Evolutionary conservation across 371 early-diverging fungal genomes (phyloP), one percentile per base, ranked within the genome.

Genomic region (Apophysomyces variabilis): DNA sequence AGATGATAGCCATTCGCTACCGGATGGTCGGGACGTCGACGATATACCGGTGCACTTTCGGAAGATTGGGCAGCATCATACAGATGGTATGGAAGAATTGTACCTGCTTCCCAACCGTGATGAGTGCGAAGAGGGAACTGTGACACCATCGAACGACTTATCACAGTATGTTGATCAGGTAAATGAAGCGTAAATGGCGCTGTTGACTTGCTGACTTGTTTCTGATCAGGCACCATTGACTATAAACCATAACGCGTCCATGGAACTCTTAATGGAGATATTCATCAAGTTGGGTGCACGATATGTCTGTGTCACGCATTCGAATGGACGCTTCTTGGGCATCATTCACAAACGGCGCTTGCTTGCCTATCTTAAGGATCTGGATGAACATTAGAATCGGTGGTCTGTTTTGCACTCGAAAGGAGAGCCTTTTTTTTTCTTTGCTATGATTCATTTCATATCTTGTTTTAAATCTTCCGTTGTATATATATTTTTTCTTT

Each of bases 221-320:
- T 43, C 57, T 45, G 6, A 12, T 26, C 66, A 87, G 85, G 92
- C 95, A 1, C 97, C 97, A 0, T 62, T 96, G 12, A 83, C 91
- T 1, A 85, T 96, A 8, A 80, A 88, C 16, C 72, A 87, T 4
- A 83, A 87, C 59, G 82, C 94, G 14, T 91, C 94, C 18, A 91
- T 95, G 83, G 96, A 96, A 58, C 65, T 95, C n/a, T 90, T 94
- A 8, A 81, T 91, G 72, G 95, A 95, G 58, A 71, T 97, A 65
- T 95, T 97, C 72, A 84, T 89, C 64, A 93, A 95, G 68, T 74
- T 96, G 16, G 98, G 89, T 7, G 80, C 87, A 65, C 82, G 87
- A 50, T 89, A 89, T 65, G 78, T 89, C 0, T 87, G 87, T 68
- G 84, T 87, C 14, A 79, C 78, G 5, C 73, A 84, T 56, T 62